Conservation (phyloP, 495 filamentous ascomycete species). For the Aspergillus sparsus region DNA sequence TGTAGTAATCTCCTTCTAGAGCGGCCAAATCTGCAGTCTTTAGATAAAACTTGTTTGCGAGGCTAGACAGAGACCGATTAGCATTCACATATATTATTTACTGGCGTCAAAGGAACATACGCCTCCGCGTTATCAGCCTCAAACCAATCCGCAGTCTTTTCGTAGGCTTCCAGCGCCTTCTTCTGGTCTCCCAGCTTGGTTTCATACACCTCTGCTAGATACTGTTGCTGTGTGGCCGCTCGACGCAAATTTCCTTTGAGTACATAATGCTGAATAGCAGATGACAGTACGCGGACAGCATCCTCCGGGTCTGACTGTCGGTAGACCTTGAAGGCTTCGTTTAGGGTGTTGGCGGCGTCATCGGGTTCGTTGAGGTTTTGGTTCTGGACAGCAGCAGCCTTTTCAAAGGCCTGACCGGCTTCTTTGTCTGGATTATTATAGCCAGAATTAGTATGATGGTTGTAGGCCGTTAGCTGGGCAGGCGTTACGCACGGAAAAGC, state of each 20-base stretch:
- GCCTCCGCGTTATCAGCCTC: slow-evolving; percentile 83
- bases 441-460: not conserved
- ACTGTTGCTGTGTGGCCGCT: slow-evolving; percentile 84
- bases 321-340: slow-evolving; percentile 83
- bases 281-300: slow-evolving; percentile 70
- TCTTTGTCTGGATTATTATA: slow-evolving; percentile 60
- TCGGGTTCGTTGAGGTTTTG: slow-evolving; percentile 82
- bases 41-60: slow-evolving; percentile 87
- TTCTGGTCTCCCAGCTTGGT: slow-evolving; percentile 73
- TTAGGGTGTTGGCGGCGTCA: slow-evolving; percentile 78
- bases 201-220: slow-evolving; percentile 80
- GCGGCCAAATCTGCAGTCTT: slow-evolving; percentile 88
- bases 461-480: too few relatives aligned
- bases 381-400: slow-evolving; percentile 72
- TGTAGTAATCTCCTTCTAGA: slow-evolving; percentile 76
- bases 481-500: not conserved
- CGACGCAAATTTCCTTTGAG: slow-evolving; percentile 82
- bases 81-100: not conserved
- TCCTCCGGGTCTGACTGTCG: slow-evolving; percentile 76
- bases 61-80: slow-evolving; percentile 40
- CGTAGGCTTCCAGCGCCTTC: slow-evolving; percentile 74
- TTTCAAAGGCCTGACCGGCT: slow-evolving; percentile 78
- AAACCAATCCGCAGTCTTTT: slow-evolving; percentile 82
- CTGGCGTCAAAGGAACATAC: slow-evolving; percentile 45
- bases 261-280: slow-evolving; percentile 78